Base-by-base conservation (phyloP, 1,139 yeast genomes). In the Meyerozyma athensensis region DNA sequence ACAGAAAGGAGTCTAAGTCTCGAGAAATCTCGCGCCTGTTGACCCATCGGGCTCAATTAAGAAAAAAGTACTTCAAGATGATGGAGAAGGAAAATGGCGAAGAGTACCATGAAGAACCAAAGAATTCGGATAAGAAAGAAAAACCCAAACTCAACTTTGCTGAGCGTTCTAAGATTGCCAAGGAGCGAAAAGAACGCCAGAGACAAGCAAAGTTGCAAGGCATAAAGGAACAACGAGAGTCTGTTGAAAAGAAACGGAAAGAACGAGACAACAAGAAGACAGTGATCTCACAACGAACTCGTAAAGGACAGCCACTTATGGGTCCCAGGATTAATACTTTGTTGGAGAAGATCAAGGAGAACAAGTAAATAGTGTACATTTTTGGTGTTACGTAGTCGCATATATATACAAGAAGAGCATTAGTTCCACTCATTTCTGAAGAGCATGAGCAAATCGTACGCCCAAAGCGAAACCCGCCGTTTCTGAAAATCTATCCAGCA, bases 221-320 rank as follows among this genome's bases (percentile, higher is more conserved):
- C 30, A 50, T 61, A 20, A 54, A 51, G 43, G 58, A 54, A 26
- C 55, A 50, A 36, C 49, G 55, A 26, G 46, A 49, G 31, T 43
- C 37, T 19, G 34, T 43, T 19, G 65, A 58, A 35, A 46, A 45
- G 35, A 50, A 55, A 33, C 45, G 55, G 35, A 43, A 47, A 40
- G 58, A 59, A 39, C 50, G 85, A 26, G 75, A 70, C 41, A 58
- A 60, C 36, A 74, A 73, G 50, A 73, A 77, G 44, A 74, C 74
- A 41, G 64, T 62, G 26, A 48, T 83, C 8, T 61, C 78, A 2
- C 74, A 82, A 45, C 79, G 68, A 42, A 89, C 96, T 1, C 69
- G 69, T 45, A 59, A 69, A 5, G 97, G 97, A 1, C 97, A 90
- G 57, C 97, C 97, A 2, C 60, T 77, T 36, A 86, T 90, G 95